Percentiles rank a stretch among this genome's conserved stretches.
Evolutionary conservation across 305 asterid genomes (phyloP).

Genomic region (Solanum hybrid): DNA sequence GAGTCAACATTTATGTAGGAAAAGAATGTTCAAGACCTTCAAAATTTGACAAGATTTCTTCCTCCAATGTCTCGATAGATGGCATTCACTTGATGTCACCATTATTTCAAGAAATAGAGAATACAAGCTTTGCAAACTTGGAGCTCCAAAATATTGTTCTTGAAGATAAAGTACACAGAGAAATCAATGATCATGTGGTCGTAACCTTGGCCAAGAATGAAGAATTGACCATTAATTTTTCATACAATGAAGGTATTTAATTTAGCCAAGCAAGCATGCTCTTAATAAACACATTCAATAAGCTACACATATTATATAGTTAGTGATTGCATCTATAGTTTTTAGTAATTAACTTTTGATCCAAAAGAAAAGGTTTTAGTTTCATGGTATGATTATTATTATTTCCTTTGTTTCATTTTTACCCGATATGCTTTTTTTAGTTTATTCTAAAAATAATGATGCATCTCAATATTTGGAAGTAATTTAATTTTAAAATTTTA

Average conservation of each 20-base stretch:
- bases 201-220: background rate
- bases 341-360: background rate
- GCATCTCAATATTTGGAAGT: background rate
- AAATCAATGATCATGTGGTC: background rate
- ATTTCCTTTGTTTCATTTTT: background rate
- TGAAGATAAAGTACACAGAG: background rate
- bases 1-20: background rate
- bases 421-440: background rate
- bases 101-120: background rate
- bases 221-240: background rate
- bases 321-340: background rate
- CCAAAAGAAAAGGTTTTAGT: background rate
- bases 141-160: background rate
- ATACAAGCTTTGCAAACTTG: background rate
- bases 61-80: background rate
- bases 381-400: background rate
- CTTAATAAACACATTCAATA: background rate
- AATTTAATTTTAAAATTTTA: too few species aligned
- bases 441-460: background rate
- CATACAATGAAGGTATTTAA: background rate
- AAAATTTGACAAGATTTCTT: too few species aligned
- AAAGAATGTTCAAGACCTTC: background rate
- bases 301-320: background rate
- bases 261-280: background rate
- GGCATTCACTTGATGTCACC: background rate